Evolutionary conservation across 176 grass and related monocot species (phyloP).

Genomic region (Puya raimondii): DNA sequence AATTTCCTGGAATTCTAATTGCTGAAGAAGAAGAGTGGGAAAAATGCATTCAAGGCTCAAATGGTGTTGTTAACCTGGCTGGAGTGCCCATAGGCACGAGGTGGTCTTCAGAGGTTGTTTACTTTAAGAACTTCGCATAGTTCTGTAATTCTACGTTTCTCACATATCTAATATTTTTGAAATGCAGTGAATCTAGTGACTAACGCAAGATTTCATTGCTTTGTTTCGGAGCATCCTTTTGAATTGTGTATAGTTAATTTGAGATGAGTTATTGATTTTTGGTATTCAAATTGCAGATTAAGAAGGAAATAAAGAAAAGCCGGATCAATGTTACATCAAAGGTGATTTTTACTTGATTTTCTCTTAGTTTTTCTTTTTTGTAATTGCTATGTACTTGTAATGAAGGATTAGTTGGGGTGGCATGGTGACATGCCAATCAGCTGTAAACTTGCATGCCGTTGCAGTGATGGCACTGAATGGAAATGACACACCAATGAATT

Average conservation of each 20-base stretch:
- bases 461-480: not conserved
- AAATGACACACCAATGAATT: not conserved
- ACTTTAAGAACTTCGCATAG: not conserved
- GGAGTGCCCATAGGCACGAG: constrained; percentile 89
- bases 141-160: not conserved
- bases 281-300: constrained; percentile 36
- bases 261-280: not conserved
- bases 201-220: not conserved
- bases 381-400: not conserved
- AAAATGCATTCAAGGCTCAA: constrained; percentile 40
- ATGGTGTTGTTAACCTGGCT: constrained; percentile 83
- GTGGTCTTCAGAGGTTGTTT: constrained; percentile 77
- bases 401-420: too few species aligned
- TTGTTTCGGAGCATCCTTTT: not conserved
- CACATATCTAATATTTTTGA: not conserved
- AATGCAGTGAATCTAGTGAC: not conserved
- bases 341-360: constrained; percentile 22
- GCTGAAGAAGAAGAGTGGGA: constrained; percentile 69
- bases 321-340: constrained; percentile 72
- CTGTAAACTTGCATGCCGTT: not conserved
- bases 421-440: too few species aligned
- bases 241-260: not conserved
- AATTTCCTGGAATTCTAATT: constrained; percentile 51
- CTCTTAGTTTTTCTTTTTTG: not conserved
- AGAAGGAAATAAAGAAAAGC: constrained; percentile 82